Conservation (phyloP, 129 eudicot species). For the Gnaphalium uliginosum region DNA sequence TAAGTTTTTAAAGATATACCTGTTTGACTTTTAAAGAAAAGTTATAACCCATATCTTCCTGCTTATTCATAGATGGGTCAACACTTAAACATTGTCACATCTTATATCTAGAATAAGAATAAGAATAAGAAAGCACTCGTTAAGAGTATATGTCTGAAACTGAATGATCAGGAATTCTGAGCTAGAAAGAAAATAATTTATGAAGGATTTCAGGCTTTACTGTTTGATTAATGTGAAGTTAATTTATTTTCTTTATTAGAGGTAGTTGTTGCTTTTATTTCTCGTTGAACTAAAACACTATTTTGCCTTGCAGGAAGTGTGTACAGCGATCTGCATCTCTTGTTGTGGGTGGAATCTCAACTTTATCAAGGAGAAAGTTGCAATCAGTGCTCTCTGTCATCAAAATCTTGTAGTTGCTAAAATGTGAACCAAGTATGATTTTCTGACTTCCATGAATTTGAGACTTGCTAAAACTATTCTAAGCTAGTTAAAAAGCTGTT, state of each 20-base stretch:
- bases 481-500: not conserved
- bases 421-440: not conserved
- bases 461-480: not conserved
- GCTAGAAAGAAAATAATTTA: not conserved
- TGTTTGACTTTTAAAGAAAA: not conserved
- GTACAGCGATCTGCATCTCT: not conserved
- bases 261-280: not conserved
- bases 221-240: not conserved
- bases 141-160: not conserved
- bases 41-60: not conserved
- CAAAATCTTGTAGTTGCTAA: slow-evolving; percentile 17
- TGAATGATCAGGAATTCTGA: not conserved
- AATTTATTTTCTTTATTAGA: not conserved
- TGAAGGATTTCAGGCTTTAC: too few relatives aligned
- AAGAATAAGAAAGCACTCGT: not conserved
- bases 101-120: too few relatives aligned
- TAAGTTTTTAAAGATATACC: not conserved
- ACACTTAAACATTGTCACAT: too few relatives aligned
- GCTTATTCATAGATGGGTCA: not conserved
- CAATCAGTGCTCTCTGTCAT: not conserved
- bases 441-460: not conserved
- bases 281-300: not conserved
- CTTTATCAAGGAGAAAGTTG: slow-evolving; percentile 2
- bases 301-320: slow-evolving; percentile 2
- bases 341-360: slow-evolving; percentile 5